Evolutionary conservation across 768 basidiomycete species (phyloP), one percentile per base, ranked within the genome.

Genomic region (Dioszegia crocea): DNA sequence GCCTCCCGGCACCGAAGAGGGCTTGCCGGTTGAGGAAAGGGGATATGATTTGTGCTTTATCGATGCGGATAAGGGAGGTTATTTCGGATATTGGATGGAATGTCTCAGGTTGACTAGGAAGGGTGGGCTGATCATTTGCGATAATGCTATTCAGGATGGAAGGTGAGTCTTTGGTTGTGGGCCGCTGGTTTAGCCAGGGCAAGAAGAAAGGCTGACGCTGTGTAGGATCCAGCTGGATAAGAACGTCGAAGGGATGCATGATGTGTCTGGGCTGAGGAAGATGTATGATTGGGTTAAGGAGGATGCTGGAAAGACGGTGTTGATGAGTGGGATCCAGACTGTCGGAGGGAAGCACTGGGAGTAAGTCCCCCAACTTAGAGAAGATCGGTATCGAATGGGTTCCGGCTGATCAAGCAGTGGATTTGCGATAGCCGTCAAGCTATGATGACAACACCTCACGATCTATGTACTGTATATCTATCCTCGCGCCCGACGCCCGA

Each of bases 21-120:
- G 61, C 11, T 21, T 65, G 6, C 43, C 53, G 17, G 47, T 30
- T 4, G 62, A 61, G n/a, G 62, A 66, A 38, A 43, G 61, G 31
- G 66, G 62, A 1, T 87, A 85, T 70, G 86, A 88, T 71, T 73
- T 88, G 19, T 80, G 80, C 2, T 88, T 88, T 79, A 85, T 87
- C 61, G 86, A 88, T 74, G 87, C 86, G 6, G 85, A 87, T 77
- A 87, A 87, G 69, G 72, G 77, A 3, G 80, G 78, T 39, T 84
- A 84, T 61, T 54, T 79, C 23, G 77, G 78, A 3, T 87, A 87
- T 67, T 85, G 84, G 76, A 76, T 72, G 0, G 81, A 87, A 60
- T 83, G 82, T 0, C 84, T 87, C 67, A 81, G 86, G 14, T 78
- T 88, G 6, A 79, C 84, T 0, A 79, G 82, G 48, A 80, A 80